Evolutionary conservation across 192 early-diverging fungal genomes (phyloP), one percentile per base, ranked within the genome.

Genomic region (Dispira simplex): DNA sequence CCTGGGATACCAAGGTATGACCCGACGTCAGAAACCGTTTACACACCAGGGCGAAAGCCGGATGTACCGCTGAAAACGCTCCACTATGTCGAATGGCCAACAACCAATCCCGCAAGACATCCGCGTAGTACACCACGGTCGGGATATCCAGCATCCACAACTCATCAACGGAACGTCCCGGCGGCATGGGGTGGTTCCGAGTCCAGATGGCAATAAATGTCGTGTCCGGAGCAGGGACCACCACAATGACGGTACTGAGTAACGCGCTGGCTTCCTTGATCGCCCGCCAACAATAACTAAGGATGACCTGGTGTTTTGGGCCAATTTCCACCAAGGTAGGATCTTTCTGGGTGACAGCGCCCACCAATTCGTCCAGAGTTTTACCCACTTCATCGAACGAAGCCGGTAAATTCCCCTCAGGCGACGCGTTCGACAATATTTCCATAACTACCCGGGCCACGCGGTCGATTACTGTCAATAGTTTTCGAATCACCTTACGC

Each of bases 211-310:
- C 14, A 10, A 21, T 6, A 25, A 46, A 20, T 12, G 44, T 44
- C 44, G 46, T n/a, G 62, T 43, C 46, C 11, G 5, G 70, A 65
- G 16, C 68, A 66, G 14, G 47, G n/a, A 21, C 64, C 67, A 54
- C 59, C 68, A 14, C 67, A 20, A 84, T 69, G 10, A 80, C 62
- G 9, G 63, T 68, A 2, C 82, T 67, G 45, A 90, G 74, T 52
- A 90, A 65, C 10, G 74, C 71, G 9, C 86, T 84, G 21, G 89
- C 86, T 66, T 92, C 90, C 68, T 93, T 95, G 54, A 97, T 84
- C 16, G 90, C 87, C 60, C 93, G 78, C 87, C 93, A 97, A 73
- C 91, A 95, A 63, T 86, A 87, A 64, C 89, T 89, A 55, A 97
- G 65, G 57, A 94, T 88, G 6, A 92, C 79, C 66, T 95, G 92